These are phyloP conservation scores for Talaromyces amestolkiae DNA, from an alignment of 2,329 filamentous ascomycete genomes.

Conservation along the genomic window DNA sequence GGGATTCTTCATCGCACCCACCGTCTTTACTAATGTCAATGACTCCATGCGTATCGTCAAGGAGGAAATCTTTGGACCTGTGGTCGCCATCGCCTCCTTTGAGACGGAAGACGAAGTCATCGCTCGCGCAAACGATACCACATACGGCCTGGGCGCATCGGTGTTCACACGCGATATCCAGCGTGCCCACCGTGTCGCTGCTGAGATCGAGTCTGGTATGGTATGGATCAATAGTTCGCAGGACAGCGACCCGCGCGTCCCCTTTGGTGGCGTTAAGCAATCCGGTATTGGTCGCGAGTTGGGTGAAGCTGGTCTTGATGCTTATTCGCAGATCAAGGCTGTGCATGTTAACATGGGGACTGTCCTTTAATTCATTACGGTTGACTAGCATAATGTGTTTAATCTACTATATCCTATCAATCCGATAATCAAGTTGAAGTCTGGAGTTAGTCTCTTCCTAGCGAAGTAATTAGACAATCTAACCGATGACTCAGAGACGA, in stretches of 20 bases:
- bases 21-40: constrained; percentile 37
- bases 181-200: constrained; percentile 42
- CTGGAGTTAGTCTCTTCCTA: background rate
- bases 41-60: constrained; percentile 38
- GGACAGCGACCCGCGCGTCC: constrained; percentile 42
- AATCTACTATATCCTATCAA: background rate
- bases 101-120: constrained; percentile 41
- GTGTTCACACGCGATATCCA: constrained; percentile 45
- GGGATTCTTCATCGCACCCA: constrained; percentile 43
- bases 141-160: constrained; percentile 43
- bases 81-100: constrained; percentile 42
- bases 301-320: constrained; percentile 42
- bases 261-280: constrained; percentile 48
- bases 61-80: constrained; percentile 47
- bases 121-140: constrained; percentile 39
- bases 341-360: constrained; percentile 43
- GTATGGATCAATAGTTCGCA: constrained; percentile 48
- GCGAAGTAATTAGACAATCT: background rate
- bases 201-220: constrained; percentile 47
- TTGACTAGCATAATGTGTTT: background rate
- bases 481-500: background rate
- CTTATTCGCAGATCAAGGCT: constrained; percentile 41
- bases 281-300: constrained; percentile 52
- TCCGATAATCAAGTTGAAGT: background rate
- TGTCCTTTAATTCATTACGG: constrained; percentile 25